phyloP scores from a whole-genome alignment of 2,329 filamentous ascomycete genomes.

The Whalleya microplaca region DNA sequence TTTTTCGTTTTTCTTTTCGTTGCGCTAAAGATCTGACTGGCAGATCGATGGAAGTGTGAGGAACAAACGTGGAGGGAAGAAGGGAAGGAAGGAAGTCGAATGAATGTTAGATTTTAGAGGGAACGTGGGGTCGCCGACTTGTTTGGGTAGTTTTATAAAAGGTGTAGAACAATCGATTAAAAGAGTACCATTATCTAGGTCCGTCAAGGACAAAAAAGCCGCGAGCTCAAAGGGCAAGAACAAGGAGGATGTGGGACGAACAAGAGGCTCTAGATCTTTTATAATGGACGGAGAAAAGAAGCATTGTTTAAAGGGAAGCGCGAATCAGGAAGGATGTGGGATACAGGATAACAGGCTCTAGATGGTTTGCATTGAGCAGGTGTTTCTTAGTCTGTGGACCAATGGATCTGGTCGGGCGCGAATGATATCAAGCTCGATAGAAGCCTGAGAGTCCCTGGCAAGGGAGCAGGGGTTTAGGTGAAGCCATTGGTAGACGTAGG shows the following conservation, averaged over 20 bases:
- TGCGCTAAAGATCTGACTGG: constrained; percentile 32
- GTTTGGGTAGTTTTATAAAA: constrained; percentile 30
- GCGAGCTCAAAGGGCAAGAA: constrained; percentile 20
- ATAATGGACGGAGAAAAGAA: constrained; percentile 21
- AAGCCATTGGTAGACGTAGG: constrained; percentile 22
- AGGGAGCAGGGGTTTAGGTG: constrained; percentile 11
- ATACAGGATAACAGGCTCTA: constrained; percentile 14
- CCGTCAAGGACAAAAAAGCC: constrained; percentile 34
- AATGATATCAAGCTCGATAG: constrained; percentile 29
- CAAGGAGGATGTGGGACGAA: constrained; percentile 23
- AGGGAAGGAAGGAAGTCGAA: constrained; percentile 19
- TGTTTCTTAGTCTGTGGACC: constrained; percentile 26
- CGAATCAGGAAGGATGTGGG: constrained; percentile 14
- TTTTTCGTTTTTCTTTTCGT: constrained; percentile 10
- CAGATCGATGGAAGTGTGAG: constrained; percentile 29
- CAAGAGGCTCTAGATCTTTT: constrained; percentile 28
- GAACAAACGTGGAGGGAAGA: constrained; percentile 17
- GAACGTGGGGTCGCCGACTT: constrained; percentile 13
- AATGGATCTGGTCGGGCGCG: constrained; percentile 31
- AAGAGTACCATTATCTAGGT: constrained; percentile 28
- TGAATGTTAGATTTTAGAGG: constrained; percentile 1
- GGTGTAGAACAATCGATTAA: constrained; percentile 23
- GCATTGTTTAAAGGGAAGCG: constrained; percentile 10
- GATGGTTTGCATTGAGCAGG: constrained; percentile 32
- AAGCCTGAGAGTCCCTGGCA: constrained; percentile 23